Evolutionary conservation across 306 rosid genomes (phyloP).

Genomic region (Quercus variabilis): DNA sequence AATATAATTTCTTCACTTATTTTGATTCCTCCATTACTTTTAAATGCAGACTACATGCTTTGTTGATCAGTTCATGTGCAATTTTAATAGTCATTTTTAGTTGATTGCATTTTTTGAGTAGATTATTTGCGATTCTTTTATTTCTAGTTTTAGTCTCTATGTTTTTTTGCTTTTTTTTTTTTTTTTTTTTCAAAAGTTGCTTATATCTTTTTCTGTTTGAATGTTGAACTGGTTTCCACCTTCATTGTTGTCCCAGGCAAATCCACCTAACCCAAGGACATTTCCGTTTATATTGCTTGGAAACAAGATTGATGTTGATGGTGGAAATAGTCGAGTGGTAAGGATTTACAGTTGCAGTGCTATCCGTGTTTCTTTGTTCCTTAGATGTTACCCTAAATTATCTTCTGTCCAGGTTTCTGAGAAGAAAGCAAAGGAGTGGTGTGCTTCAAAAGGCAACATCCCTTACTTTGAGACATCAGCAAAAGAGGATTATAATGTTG

Average conservation of each 20-base stretch:
- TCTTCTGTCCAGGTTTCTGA: conserved; percentile 69
- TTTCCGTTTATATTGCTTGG: conserved; percentile 90
- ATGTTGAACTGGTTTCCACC: conserved; percentile 3
- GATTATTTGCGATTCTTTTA: not conserved
- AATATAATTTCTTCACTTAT: not conserved
- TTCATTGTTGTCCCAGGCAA: conserved; percentile 49
- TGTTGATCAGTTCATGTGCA: not conserved
- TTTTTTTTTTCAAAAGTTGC: not conserved
- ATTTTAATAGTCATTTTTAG: not conserved
- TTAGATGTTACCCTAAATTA: conserved; percentile 24
- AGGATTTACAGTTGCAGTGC: conserved; percentile 17
- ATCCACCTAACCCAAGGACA: conserved; percentile 63
- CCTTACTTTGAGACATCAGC: conserved; percentile 93
- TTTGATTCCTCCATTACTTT: conserved; percentile 4
- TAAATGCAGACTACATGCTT: not conserved
- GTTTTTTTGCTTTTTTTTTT: not conserved
- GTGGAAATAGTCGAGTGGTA: conserved; percentile 97
- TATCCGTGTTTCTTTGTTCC: not conserved
- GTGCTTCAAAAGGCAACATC: conserved; percentile 78
- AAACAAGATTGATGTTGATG: conserved; percentile 94
- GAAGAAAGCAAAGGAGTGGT: conserved; percentile 95
- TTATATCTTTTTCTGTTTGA: not conserved
- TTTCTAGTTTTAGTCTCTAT: not conserved
- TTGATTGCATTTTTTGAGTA: not conserved
- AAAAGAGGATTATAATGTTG: conserved; percentile 89